phyloP scores from a whole-genome alignment of 495 filamentous ascomycete genomes.

The Gamarada debralockiae region DNA sequence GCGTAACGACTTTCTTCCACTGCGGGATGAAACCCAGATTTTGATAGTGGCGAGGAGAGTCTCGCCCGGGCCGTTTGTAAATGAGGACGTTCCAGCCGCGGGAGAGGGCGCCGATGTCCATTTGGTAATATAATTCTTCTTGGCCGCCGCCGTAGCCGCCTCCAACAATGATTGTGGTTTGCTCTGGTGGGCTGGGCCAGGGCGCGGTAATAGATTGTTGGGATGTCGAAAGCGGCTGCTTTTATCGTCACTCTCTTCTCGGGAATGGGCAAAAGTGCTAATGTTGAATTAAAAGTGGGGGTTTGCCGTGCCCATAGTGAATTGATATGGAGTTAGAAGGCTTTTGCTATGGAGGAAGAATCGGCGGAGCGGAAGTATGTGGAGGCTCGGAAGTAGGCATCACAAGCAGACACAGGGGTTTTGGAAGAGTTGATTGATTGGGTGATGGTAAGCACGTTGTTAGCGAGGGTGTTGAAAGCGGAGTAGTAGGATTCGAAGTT shows the following conservation, averaged over 20 bases:
- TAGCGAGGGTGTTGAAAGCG: constrained; percentile 32
- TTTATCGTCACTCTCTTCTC: constrained; percentile 31
- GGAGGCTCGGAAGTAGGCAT: constrained; percentile 32
- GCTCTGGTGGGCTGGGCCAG: neutral
- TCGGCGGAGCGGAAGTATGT: constrained; percentile 42
- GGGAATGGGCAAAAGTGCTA: constrained; percentile 36
- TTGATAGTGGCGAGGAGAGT: constrained; percentile 32
- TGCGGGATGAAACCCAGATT: constrained; percentile 35
- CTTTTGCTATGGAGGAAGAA: constrained; percentile 42
- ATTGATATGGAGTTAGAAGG: constrained; percentile 37
- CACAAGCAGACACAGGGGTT: constrained; percentile 30
- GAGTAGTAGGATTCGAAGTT: constrained; percentile 31
- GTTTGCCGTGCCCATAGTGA: constrained; percentile 67
- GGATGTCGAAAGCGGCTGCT: constrained; percentile 29
- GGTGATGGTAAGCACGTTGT: constrained; percentile 14
- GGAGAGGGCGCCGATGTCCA: constrained; percentile 21
- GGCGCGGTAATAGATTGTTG: constrained; percentile 28
- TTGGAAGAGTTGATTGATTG: constrained; percentile 5
- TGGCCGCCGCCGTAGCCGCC: constrained; percentile 30
- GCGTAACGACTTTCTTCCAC: constrained; percentile 32
- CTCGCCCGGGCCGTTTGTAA: constrained; percentile 40
- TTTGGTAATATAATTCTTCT: constrained; percentile 33
- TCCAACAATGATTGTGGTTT: constrained; percentile 26
- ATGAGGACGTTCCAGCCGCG: constrained; percentile 35
- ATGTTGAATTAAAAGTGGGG: constrained; percentile 55